Base-by-base conservation (phyloP, 2,329 filamentous ascomycete genomes). In the Hansfordia pulvinata region DNA sequence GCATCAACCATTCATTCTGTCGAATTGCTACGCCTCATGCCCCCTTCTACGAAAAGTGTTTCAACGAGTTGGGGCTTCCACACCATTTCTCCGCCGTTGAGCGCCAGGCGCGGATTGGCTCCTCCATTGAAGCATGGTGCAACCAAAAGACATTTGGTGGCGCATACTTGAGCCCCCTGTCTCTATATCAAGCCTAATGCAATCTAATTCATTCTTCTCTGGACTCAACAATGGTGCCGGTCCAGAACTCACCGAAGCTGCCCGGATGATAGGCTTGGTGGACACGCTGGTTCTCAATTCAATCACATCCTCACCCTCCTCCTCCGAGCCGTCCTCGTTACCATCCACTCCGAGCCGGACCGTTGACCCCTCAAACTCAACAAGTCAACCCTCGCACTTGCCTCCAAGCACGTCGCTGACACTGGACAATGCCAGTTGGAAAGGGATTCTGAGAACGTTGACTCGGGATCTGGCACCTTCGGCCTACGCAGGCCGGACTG, bases 361-460 rank as follows among this genome's bases (percentile, higher is more conserved):
- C 9, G 14, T 54, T 17, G 46, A 44, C 23, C 39, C 50, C 13
- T 39, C 29, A 2, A n/a, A n/a, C n/a, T n/a, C n/a, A n/a, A n/a
- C n/a, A n/a, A n/a, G n/a, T n/a, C n/a, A n/a, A n/a, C 31, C 35
- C 5, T 33, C 36, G 11, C 24, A 23, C 15, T 39, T 67, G 3
- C 49, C 63, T 3, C 53, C 62, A 8, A 64, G 60, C 28, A 62
- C 64, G 0, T 56, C 58, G 5, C 67, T 88, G 20, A 58, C 86
- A 10, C 78, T 84, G 24, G 82, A 90, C 41, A 92, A 92, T 38
- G 78, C 81, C 8, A 74, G 75, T 10, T 90, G 83, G 81, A 84
- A 83, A 48, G 83, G 82, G 2, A 88, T 92, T 30, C 64, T 84
- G 25, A 78, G 80, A 27, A 85, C 82, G 1, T 58, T 92, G 31